These are phyloP conservation scores for Hura crepitans DNA, from an alignment of 441 rosid genomes.

Conservation along the genomic window DNA sequence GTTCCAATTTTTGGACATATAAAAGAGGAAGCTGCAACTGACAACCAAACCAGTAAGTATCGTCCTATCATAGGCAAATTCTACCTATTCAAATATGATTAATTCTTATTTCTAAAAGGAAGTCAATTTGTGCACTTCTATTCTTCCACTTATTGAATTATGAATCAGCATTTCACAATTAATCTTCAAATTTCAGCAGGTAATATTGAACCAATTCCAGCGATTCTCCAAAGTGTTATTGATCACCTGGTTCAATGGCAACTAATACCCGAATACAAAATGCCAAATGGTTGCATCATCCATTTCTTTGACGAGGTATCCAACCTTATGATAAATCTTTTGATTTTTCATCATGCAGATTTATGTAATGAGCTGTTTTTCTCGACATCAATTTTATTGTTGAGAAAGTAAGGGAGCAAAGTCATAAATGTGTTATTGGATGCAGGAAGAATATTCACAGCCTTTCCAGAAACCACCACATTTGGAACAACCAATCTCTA, in stretches of 20 bases:
- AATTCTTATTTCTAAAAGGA: not conserved
- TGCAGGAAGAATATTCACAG: slow-evolving; percentile 86
- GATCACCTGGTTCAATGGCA: slow-evolving; percentile 84
- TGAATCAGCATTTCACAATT: not conserved
- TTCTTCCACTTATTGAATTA: not conserved
- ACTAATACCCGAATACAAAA: slow-evolving; percentile 75
- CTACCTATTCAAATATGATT: not conserved
- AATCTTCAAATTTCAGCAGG: slow-evolving; percentile 34
- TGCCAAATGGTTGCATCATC: slow-evolving; percentile 89
- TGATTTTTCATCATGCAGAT: slow-evolving; percentile 2
- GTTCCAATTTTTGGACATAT: slow-evolving; percentile 69
- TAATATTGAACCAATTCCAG: slow-evolving; percentile 72
- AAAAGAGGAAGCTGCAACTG: slow-evolving; percentile 52
- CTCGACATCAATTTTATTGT: too few species aligned
- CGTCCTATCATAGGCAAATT: slow-evolving; percentile 8
- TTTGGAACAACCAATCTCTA: slow-evolving; percentile 88
- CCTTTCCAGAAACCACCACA: slow-evolving; percentile 98
- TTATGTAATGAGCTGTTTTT: too few species aligned
- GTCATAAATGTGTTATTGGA: not conserved
- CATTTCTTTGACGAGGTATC: slow-evolving; percentile 94
- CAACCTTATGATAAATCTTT: slow-evolving; percentile 17
- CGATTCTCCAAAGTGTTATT: slow-evolving; percentile 62
- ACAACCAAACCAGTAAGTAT: slow-evolving; percentile 44
- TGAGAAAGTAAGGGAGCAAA: too few species aligned
- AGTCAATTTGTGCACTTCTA: too few species aligned